Percentiles rank a stretch among this genome's conserved stretches.
These are phyloP conservation scores for Trichoderma aggressivum DNA, from an alignment of 2,329 filamentous ascomycete genomes.

Conservation along the genomic window DNA sequence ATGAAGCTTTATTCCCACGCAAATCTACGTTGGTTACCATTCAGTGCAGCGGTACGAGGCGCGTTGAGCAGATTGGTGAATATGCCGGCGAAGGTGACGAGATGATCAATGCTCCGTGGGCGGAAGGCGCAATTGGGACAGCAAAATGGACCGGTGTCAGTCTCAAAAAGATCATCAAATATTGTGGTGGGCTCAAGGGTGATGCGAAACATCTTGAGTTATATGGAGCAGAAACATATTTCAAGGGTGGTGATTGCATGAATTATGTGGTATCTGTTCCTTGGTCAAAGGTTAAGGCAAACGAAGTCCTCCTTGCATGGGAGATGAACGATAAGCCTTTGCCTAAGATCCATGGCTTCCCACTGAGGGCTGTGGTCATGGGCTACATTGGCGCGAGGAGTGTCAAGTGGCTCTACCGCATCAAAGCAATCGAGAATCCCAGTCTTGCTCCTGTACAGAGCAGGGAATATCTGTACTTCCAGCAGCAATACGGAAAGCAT, in stretches of 20 bases:
- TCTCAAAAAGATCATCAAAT: slow-evolving; percentile 67
- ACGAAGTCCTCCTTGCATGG: slow-evolving; percentile 67
- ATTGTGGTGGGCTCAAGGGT: slow-evolving; percentile 58
- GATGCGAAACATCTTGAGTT: slow-evolving; percentile 63
- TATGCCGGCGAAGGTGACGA: slow-evolving; percentile 68
- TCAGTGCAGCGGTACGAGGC: slow-evolving; percentile 66
- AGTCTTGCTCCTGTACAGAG: slow-evolving; percentile 59
- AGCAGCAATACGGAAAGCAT: slow-evolving; percentile 65
- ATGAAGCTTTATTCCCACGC: slow-evolving; percentile 58
- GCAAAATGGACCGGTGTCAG: slow-evolving; percentile 61
- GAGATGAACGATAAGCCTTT: slow-evolving; percentile 67
- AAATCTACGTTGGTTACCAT: slow-evolving; percentile 58
- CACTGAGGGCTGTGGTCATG: slow-evolving; percentile 59
- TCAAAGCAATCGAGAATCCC: slow-evolving; percentile 58
- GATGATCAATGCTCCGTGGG: slow-evolving; percentile 54
- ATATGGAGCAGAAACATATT: slow-evolving; percentile 69
- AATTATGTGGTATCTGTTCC: slow-evolving; percentile 69
- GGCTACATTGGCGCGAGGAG: slow-evolving; percentile 66
- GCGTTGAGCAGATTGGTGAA: slow-evolving; percentile 63
- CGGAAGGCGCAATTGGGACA: slow-evolving; percentile 65
- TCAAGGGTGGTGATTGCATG: slow-evolving; percentile 62
- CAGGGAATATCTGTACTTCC: slow-evolving; percentile 67
- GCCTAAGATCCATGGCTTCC: slow-evolving; percentile 63
- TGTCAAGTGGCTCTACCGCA: slow-evolving; percentile 60
- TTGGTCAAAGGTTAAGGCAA: slow-evolving; percentile 62